These are phyloP conservation scores for Tricholoma matsutake DNA, from an alignment of 768 basidiomycete genomes.

Conservation along the genomic window DNA sequence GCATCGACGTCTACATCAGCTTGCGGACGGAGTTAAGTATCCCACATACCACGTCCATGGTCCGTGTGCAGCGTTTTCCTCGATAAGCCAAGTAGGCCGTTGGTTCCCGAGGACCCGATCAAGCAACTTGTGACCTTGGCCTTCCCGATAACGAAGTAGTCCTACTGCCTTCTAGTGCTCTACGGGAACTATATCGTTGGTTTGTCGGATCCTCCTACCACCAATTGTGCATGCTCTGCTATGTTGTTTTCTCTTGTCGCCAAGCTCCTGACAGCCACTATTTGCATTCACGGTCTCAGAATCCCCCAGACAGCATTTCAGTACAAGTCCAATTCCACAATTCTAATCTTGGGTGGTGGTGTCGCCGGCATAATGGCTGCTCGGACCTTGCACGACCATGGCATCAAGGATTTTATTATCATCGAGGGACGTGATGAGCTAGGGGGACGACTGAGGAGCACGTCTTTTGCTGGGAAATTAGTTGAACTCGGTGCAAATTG, in stretches of 20 bases:
- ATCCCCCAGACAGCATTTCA: background rate
- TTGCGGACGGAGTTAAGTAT: too few relatives aligned
- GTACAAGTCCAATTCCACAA: slow-evolving; percentile 18
- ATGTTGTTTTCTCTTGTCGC: background rate
- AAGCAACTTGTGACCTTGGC: too few relatives aligned
- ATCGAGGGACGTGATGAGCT: slow-evolving; percentile 57
- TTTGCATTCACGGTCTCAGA: background rate
- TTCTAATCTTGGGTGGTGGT: slow-evolving; percentile 66
- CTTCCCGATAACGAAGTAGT: too few relatives aligned
- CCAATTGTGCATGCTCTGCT: background rate
- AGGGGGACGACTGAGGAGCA: slow-evolving; percentile 58
- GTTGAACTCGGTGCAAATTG: slow-evolving; percentile 63
- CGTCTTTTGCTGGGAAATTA: slow-evolving; percentile 42
- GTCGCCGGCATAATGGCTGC: slow-evolving; percentile 66
- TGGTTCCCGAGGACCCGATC: too few relatives aligned
- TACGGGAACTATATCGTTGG: background rate
- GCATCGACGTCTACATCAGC: too few relatives aligned
- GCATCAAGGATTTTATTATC: slow-evolving; percentile 56
- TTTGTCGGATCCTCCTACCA: background rate
- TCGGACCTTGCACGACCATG: slow-evolving; percentile 49
- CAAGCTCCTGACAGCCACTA: background rate
- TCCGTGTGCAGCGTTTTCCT: too few relatives aligned
- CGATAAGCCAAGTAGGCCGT: too few relatives aligned
- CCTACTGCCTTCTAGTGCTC: background rate
- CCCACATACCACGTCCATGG: too few relatives aligned